Base-by-base conservation (phyloP, 305 asterid genomes). In the Solanum hybrid region DNA sequence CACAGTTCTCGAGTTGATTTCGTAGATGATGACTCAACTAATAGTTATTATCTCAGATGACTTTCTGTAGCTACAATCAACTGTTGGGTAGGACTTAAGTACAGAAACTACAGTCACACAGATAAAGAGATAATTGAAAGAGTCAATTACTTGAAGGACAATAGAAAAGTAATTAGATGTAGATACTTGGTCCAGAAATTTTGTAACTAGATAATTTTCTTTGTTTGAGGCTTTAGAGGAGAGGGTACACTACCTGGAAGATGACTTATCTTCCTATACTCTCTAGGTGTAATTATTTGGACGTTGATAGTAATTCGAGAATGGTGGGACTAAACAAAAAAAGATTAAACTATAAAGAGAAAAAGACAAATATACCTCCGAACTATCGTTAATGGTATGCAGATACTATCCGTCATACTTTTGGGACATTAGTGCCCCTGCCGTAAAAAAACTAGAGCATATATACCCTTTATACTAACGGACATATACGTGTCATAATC, bases 351-450 rank as follows among this genome's bases (percentile, higher is more conserved):
- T 51, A 46, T 0, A 46, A 14, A 46, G 64, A 3, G 14, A 46
- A 46, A 14, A 46, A 2, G 0, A 14, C 22, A 46, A 14, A 46
- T 46, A 46, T 46, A 46, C 22, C 0, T 0, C 64, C 3, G 8
- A 46, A 14, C 64, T 46, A 46, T 46, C 64, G 64, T 46, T 46
- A 46, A 46, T 0, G 8, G 3, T 46, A 46, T 46, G 8, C 0
- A 46, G 22, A 46, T 46, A 46, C 1, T 0, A 0, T 14, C 20
- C 0, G 3, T 46, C 22, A 46, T 46, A 46, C 3, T 46, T 46
- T 46, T 46, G 7, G 64, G 64, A 46, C 3, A 46, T 46, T 46
- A 0, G 64, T 46, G 22, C 22, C 22, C 0, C 3, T 46, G 1
- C 22, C 64, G 3, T 46, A 2, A 46, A 46, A 46, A 46, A 46